Base-by-base conservation (phyloP, 108 stramenopile genomes). In the Parietichytrium sp. region DNA sequence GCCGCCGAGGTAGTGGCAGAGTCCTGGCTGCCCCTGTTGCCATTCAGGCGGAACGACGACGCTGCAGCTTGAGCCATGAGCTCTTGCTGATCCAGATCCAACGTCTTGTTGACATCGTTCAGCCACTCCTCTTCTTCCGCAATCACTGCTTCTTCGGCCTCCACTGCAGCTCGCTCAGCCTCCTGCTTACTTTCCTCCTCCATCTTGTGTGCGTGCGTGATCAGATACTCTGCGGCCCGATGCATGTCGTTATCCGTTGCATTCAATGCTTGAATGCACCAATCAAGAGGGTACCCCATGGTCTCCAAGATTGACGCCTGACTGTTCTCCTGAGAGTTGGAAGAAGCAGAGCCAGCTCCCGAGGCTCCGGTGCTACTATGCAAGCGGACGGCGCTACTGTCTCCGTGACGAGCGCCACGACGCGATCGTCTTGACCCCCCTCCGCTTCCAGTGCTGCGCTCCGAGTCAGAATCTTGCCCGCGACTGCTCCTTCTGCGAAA, bases 81-180 rank as follows among this genome's bases (percentile, higher is more conserved):
- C n/a, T n/a, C 61, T 6, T 45, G 38, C 61, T 72, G 61, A 27
- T 72, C 61, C 29, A 72, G 33, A 42, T 72, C 61, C 2, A 72
- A 3, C 10, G 45, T 10, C 6, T 27, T 36, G 20, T 72, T 72
- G 23, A 72, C 61, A 38, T 72, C 38, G 20, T 72, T 31, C 61
- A 72, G 42, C 61, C 61, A 72, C 16, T 42, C 61, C 20, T 72
- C 61, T 45, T 72, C 61, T 42, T 72, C 61, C 23, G 61, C 61
- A 31, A 72, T 33, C 15, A 72, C 61, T 27, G 36, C 16, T 25
- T 72, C 61, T 7, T 6, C 61, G 20, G 61, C 61, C 42, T 72
- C 61, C 6, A 42, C 61, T 6, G 61, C 61, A 10, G 38, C 38
- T 12, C 61, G 61, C 61, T 72, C 61, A 8, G 61, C 61, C 13